Base-by-base conservation (phyloP, 2,329 filamentous ascomycete genomes). In the Talaromyces marneffei region DNA sequence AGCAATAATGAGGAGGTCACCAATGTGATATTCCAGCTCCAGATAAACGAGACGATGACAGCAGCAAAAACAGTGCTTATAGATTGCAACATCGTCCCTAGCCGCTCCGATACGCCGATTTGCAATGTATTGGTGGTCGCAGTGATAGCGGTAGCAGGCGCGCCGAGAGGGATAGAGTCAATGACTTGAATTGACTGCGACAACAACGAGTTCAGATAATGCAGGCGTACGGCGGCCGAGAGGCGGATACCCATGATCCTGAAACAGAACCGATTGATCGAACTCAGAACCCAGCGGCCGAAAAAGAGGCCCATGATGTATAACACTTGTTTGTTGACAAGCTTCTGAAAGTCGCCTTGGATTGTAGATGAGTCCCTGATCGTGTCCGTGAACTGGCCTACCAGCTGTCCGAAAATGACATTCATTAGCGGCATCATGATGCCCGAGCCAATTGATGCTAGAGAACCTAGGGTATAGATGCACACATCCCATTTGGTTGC, bases 371-470 rank as follows among this genome's bases (percentile, higher is more conserved):
- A 82, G 68, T 86, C 72, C 57, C 44, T 48, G 25, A 48, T n/a
- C 10, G 25, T 48, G 29, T 48, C 44, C 3, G 80, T 83, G 66
- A 87, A 86, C 8, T 79, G 74, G 7, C 82, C 81, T 50, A 85
- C 79, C 35, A 82, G 78, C 39, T 73, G 72, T 65, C 83, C 83
- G 68, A 86, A 84, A 6, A 86, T 75, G 40, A 87, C 74, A 39
- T 85, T 83, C 82, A 87, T 85, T 35, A 85, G 66, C 0, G 83
- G 83, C 6, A 72, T 46, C 55, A 46, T 46, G 29, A 57, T 46
- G 7, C 55, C 55, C 4, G 55, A 12, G 12, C 65, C 6, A 65
- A 62, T 67, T 69, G 35, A 9, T 53, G 48, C 44, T 57, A 46
- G 2, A 35, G 27, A 33, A 3, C 39, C 55, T 8, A 44, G 7